phyloP scores from a whole-genome alignment of 176 grass and related monocot genomes.

The Eleusine coracana region DNA sequence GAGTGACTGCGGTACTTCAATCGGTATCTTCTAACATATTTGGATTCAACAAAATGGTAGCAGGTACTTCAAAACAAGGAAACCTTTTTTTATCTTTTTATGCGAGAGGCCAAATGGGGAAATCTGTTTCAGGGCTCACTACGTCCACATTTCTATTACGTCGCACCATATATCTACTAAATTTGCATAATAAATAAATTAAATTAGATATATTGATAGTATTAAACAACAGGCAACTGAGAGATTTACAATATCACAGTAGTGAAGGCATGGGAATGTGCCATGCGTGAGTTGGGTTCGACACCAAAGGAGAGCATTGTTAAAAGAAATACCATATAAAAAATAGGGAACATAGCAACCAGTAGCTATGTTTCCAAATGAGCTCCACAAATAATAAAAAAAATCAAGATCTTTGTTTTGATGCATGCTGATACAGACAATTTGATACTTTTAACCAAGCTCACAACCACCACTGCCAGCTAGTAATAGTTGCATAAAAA shows the following conservation, averaged over 20 bases:
- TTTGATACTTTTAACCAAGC: constrained; percentile 4
- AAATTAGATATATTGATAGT: background rate
- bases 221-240: background rate
- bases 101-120: background rate
- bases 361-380: background rate
- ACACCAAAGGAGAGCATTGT: background rate
- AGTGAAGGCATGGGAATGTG: background rate
- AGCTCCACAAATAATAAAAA: constrained; percentile 15
- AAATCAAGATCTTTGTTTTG: background rate
- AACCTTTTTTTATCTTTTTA: background rate
- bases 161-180: background rate
- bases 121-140: constrained; percentile 8
- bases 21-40: background rate
- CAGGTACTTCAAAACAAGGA: constrained; percentile 12
- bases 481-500: background rate
- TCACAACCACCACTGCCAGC: background rate
- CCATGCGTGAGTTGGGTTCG: background rate
- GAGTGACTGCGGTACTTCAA: background rate
- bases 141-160: background rate
- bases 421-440: constrained; percentile 9
- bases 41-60: background rate
- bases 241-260: background rate
- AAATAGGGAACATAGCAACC: background rate
- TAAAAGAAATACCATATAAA: background rate
- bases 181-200: constrained; percentile 5